Evolutionary conservation across 2,329 filamentous ascomycete genomes (phyloP), one percentile per base, ranked within the genome.

Genomic region (Keithomyces neogunnii): DNA sequence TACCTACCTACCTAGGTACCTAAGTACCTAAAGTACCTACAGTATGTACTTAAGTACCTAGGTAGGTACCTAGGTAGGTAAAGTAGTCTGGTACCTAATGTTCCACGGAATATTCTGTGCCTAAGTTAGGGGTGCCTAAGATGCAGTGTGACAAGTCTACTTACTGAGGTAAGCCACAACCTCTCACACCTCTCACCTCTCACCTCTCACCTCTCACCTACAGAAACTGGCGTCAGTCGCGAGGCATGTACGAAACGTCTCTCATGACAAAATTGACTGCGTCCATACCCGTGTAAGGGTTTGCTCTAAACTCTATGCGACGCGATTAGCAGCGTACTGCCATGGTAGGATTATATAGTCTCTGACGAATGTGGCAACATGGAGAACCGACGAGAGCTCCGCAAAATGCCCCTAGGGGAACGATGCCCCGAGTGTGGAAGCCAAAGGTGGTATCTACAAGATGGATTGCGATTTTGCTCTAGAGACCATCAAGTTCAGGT

Each of bases 401-500:
- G 74, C 55, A 73, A 70, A 45, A 78, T 82, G 57, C 73, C 73
- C n/a, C 64, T 63, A 28, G 76, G 75, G 33, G 74, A 82, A 59
- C 69, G 73, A 45, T 82, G 80, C 58, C 73, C 79, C 36, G 76
- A 80, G 60, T 95, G 89, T 64, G 84, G 86, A 53, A 85, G 86
- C 48, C 77, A 76, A 42, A 78, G 79, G 55, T 89, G 86, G 70
- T 87, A 88, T 62, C 73, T 84, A 33, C 83, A 90, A 57, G 86
- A 87, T 67, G 88, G 89, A 3, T 78, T 85, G 52, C 81, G 84
- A 55, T 95, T 88, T 66, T 95, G 89, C 67, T 77, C 85, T 56
- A 84, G 88, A 58, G 89, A 89, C 33, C 89, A 95, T 71, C 81
- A 85, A 58, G 84, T 91, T 59, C 83, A 89, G 69, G 86, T 88